Evolutionary conservation across 148 eudicot species (phyloP), one percentile per base, ranked within the genome.

Genomic region (Spergularia marina): DNA sequence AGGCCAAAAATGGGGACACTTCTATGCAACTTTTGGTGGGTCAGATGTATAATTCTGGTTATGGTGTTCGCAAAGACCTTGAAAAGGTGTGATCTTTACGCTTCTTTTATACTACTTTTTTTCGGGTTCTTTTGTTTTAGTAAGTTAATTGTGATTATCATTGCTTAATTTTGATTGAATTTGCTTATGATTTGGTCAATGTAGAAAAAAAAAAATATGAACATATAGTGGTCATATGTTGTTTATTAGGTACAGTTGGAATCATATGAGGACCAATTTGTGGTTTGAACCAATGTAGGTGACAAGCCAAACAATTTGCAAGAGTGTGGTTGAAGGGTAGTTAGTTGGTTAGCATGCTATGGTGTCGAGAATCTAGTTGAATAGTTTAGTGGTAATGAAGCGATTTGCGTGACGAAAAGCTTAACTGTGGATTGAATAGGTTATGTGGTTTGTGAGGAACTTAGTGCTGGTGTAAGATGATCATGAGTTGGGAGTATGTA

Each of bases 41-140:
- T 67, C 97, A 92, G 87, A 92, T 92, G 97, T 92, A 92, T 79
- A 73, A 65, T 47, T 80, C 82, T 78, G 97, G 97, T 21, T 92
- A 90, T 87, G 97, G 97, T 41, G 86, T 88, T 16, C 64, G 78
- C 20, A 82, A 70, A 78, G 84, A 90, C 58, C 77, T 82, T 68
- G 85, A 84, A 0, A 88, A 85, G 94, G 97, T 91, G 53, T 21
- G 36, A 47, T 16, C 30, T 75, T 61, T 40, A 12, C 15, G 10
- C 9, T 0, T 59, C 12, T 52, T 34, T 74, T 17, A 55, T 55
- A 44, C 10, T 51, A 6, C 68, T 81, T 0, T 53, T 8, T 68
- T 65, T 57, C 61, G 2, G 55, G 1, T 5, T 34, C 18, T 66
- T 10, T 63, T 61, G 17, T 71, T 30, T 4, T 8, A 53, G 17